phyloP scores from a whole-genome alignment of 179 eudicot species.

The Silene coronaria region DNA sequence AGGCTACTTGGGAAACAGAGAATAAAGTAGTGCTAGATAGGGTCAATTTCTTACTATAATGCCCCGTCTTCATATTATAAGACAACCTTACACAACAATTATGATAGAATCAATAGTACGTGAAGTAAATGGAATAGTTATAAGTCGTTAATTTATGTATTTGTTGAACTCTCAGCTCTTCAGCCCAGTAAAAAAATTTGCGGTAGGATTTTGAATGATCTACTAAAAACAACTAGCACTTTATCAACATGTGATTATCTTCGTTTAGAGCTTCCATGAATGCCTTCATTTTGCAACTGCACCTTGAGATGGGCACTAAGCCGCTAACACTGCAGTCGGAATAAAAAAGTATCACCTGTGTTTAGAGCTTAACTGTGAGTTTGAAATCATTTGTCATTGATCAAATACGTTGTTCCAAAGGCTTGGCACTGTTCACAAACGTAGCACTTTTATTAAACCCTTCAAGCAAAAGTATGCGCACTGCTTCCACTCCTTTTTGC shows the following conservation, averaged over 20 bases:
- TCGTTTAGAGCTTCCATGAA: background rate
- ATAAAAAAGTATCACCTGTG: background rate
- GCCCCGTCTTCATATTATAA: too few species aligned
- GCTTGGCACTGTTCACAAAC: constrained; percentile 59
- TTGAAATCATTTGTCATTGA: background rate
- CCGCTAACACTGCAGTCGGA: background rate
- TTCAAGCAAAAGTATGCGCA: constrained; percentile 67
- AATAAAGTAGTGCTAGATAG: too few species aligned
- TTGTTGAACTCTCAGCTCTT: background rate
- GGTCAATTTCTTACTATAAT: too few species aligned
- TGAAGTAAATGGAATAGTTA: background rate
- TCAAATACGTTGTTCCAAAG: constrained; percentile 39
- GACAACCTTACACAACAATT: too few species aligned
- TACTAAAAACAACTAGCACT: too few species aligned
- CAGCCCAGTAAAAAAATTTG: too few species aligned
- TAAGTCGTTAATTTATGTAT: background rate
- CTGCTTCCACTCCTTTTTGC: constrained; percentile 67
- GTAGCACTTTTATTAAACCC: constrained; percentile 78
- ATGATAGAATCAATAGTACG: background rate
- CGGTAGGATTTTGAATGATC: too few species aligned
- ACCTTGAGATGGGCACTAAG: background rate
- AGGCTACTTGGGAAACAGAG: too few species aligned
- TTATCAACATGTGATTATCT: too few species aligned
- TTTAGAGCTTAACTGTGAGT: background rate
- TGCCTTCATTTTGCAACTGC: background rate